Conservation (phyloP, 164 flowering plant species). For the Akebia trifoliata region DNA sequence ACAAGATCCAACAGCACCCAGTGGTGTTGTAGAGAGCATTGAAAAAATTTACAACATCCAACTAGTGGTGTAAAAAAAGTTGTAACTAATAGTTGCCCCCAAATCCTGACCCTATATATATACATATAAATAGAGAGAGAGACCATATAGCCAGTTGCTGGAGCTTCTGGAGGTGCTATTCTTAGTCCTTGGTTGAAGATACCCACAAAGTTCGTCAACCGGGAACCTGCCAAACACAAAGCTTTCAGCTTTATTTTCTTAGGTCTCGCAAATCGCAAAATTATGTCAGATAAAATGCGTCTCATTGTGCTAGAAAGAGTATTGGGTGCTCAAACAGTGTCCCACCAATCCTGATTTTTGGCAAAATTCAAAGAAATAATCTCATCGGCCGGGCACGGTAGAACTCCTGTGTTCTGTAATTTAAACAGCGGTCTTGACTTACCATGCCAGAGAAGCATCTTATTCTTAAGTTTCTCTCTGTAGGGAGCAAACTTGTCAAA, state of each 20-base stretch:
- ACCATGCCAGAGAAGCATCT: slow-evolving; percentile 99
- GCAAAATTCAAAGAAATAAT: no score
- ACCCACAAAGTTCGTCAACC: slow-evolving; percentile 90
- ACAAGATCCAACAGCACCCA: no score
- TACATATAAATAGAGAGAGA: slow-evolving; percentile 30
- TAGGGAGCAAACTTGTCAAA: slow-evolving; percentile 63
- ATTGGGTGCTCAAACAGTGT: neutral
- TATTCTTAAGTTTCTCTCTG: slow-evolving; percentile 68
- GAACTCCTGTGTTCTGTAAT: neutral
- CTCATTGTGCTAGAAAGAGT: neutral
- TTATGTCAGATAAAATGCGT: neutral
- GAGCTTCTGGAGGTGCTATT: slow-evolving; percentile 98
- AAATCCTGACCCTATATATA: no score
- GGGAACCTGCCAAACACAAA: slow-evolving; percentile 47
- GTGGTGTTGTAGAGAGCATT: no score
- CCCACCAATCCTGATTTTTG: neutral
- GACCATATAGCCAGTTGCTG: slow-evolving; percentile 95
- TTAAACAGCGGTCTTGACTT: slow-evolving; percentile 13
- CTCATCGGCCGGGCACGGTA: neutral
- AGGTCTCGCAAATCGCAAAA: neutral
- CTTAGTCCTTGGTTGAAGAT: slow-evolving; percentile 94
- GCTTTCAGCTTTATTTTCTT: neutral
- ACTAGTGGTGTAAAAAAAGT: no score
- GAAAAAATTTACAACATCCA: no score
- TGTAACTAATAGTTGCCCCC: no score